Conservation (phyloP, 768 basidiomycete genomes). For the Pleurotus djamor region DNA sequence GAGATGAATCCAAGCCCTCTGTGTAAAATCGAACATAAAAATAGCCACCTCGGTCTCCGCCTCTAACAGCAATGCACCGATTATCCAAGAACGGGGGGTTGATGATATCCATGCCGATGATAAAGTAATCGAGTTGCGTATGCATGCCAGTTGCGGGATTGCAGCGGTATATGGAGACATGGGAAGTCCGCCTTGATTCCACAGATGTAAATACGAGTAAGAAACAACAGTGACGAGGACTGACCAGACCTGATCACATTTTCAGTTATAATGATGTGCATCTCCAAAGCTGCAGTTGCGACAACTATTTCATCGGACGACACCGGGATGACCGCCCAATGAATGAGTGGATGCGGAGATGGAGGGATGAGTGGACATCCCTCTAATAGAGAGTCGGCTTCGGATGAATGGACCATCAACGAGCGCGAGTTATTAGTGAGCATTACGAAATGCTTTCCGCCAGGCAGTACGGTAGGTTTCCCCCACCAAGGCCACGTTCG, state of each 20-base stretch:
- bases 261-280: constrained; percentile 31
- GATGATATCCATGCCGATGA: not conserved
- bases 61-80: not conserved
- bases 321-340: not conserved
- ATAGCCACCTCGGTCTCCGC: not conserved
- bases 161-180: not conserved
- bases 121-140: not conserved
- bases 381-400: not conserved
- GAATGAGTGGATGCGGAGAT: not conserved
- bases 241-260: constrained; percentile 13
- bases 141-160: not conserved
- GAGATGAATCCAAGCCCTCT: not conserved
- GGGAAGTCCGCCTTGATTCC: not conserved
- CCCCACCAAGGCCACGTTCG: too few species aligned
- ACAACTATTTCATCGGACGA: constrained; percentile 7
- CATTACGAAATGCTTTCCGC: not conserved
- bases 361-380: not conserved
- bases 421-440: not conserved
- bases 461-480: not conserved
- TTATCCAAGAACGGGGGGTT: not conserved
- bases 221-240: constrained; percentile 2
- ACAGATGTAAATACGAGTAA: not conserved
- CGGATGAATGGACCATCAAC: not conserved
- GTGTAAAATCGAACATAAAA: not conserved
- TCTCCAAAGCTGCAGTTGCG: constrained; percentile 9